A percentile compares a stretch with the other conserved stretches of the same genome.
phyloP scores from a whole-genome alignment of 345 rosid genomes.

The Citrus inodora region DNA sequence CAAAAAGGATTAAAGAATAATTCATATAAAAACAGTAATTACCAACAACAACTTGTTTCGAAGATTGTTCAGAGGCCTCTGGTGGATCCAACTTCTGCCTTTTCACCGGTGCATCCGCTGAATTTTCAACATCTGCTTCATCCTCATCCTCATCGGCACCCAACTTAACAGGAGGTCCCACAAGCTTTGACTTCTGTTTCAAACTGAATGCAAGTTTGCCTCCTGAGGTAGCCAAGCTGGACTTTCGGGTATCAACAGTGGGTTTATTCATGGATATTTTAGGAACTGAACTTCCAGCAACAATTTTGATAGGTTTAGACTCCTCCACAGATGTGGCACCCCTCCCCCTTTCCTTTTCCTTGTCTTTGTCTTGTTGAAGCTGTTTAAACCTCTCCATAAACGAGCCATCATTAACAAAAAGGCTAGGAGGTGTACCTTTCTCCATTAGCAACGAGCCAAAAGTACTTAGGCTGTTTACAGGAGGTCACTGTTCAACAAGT shows the following conservation, averaged over 20 bases:
- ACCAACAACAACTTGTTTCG: constrained; percentile 69
- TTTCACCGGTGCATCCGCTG: constrained; percentile 49
- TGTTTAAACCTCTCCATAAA: constrained; percentile 99
- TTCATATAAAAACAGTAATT: constrained; percentile 52
- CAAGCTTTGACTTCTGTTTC: constrained; percentile 92
- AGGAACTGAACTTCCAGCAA: constrained; percentile 44
- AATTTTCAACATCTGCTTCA: constrained; percentile 45
- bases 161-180: constrained; percentile 77
- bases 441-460: constrained; percentile 56
- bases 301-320: constrained; percentile 59
- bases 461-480: constrained; percentile 26
- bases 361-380: constrained; percentile 75
- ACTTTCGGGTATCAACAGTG: constrained; percentile 39
- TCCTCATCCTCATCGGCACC: constrained; percentile 86
- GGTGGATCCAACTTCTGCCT: constrained; percentile 63
- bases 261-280: constrained; percentile 41
- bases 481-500: constrained; percentile 51
- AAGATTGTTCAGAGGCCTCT: constrained; percentile 42
- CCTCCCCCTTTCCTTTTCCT: constrained; percentile 37
- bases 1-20: constrained; percentile 19
- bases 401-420: constrained; percentile 95
- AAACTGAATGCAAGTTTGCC: constrained; percentile 97
- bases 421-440: constrained; percentile 64
- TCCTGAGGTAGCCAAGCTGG: constrained; percentile 34
- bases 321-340: constrained; percentile 36